These are phyloP conservation scores for Pogostemon cablin DNA, from an alignment of 257 asterid genomes.

Conservation along the genomic window DNA sequence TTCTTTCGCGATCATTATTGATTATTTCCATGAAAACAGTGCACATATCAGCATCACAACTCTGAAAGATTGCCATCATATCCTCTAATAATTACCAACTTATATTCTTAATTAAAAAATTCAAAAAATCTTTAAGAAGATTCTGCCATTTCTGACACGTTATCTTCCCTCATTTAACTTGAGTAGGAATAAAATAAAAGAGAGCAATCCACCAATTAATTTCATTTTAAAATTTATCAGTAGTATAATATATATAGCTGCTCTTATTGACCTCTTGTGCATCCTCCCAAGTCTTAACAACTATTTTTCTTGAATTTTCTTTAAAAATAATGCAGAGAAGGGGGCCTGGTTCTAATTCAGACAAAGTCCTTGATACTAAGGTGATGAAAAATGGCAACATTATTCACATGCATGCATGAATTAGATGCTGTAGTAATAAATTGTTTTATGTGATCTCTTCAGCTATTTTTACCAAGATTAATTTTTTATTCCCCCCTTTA, in stretches of 20 bases:
- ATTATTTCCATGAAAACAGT: slow-evolving; percentile 43
- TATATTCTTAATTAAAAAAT: slow-evolving; percentile 33
- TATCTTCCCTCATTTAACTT: slow-evolving; percentile 26
- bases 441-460: slow-evolving; percentile 9
- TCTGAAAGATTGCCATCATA: slow-evolving; percentile 39
- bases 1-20: slow-evolving; percentile 27
- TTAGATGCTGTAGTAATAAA: neutral
- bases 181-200: neutral
- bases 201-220: neutral
- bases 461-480: neutral
- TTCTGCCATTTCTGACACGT: slow-evolving; percentile 46
- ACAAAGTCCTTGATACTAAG: slow-evolving; percentile 78
- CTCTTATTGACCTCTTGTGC: slow-evolving; percentile 28
- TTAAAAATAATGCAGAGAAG: slow-evolving; percentile 63
- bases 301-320: slow-evolving; percentile 15
- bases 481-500: neutral
- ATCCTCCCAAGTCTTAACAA: neutral
- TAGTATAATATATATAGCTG: slow-evolving; percentile 25
- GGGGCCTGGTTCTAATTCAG: slow-evolving; percentile 71
- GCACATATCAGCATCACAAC: slow-evolving; percentile 46
- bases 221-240: slow-evolving; percentile 17
- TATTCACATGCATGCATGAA: slow-evolving; percentile 41
- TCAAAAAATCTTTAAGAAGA: slow-evolving; percentile 38
- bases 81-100: slow-evolving; percentile 35
- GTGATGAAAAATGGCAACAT: slow-evolving; percentile 42